Base-by-base conservation (phyloP, 2,329 filamentous ascomycete species). In the Hypoxylon sp. region DNA sequence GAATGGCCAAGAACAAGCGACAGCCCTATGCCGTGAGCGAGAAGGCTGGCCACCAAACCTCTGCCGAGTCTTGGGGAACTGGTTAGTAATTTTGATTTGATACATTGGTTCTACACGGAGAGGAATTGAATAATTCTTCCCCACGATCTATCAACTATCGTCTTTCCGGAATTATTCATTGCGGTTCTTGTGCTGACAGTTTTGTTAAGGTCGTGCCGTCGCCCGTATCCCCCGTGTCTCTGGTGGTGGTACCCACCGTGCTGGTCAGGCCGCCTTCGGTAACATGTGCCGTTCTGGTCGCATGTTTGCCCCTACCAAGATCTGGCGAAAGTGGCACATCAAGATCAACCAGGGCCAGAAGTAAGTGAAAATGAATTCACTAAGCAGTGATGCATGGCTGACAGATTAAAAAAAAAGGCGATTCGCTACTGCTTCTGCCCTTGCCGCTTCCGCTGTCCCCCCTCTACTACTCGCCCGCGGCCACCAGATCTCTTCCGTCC, bases 191-290 rank as follows among this genome's bases (percentile, higher is more conserved):
- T 44, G 53, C 73, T 76, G 55, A 76, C 50, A 61, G 17, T 22
- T 13, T 55, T 33, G 42, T 24, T 77, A 97, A 97, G 94, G 94
- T 88, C 96, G 96, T 87, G 96, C 96, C 85, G 96, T 99, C 82
- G 97, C 96, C 85, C 96, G 96, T 98, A 99, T 99, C 81, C 96
- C 97, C 81, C 96, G 96, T 98, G 96, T 99, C 85, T 98, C 96
- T 83, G 96, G 96, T 91, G 95, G 96, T 88, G 96, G 96, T 94
- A 99, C 96, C 84, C 96, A 99, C 92, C 95, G 96, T 90, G 96
- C 96, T 82, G 96, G 96, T 89, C 96, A 99, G 90, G 96, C 96
- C 85, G 96, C 96, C 79, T 99, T 98, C 86, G 96, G 96, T 94
- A 99, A 99, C 93, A 94, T 95, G 94, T 99, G 96, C 89, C 94